These are phyloP conservation scores for Solanum tacnaense DNA, from an alignment of 257 asterid genomes.

Conservation along the genomic window DNA sequence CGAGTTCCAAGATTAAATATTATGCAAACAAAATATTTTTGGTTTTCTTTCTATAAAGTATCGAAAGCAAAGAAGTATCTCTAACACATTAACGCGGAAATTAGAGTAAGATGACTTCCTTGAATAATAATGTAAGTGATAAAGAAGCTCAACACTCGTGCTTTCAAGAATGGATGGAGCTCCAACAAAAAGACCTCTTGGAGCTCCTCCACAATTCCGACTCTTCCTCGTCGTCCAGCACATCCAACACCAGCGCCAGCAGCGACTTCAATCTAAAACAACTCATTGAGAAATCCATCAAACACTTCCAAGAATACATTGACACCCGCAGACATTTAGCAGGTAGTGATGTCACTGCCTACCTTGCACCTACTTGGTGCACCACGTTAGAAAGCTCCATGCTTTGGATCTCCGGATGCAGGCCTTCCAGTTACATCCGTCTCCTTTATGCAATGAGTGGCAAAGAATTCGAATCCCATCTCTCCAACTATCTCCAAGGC, in stretches of 20 bases:
- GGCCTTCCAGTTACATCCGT: slow-evolving; percentile 26
- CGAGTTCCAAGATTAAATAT: not conserved
- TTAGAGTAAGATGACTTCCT: not conserved
- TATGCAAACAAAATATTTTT: not conserved
- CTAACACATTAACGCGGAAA: not conserved
- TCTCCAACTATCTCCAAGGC: slow-evolving; percentile 4
- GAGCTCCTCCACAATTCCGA: not conserved
- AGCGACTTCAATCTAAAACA: not conserved
- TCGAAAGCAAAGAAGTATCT: not conserved
- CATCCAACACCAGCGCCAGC: not conserved
- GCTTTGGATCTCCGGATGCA: slow-evolving; percentile 29
- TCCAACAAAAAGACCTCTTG: not conserved
- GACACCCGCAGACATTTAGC: slow-evolving; percentile 9
- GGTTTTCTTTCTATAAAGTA: not conserved
- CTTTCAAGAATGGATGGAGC: not conserved
- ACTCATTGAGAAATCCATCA: slow-evolving; percentile 6
- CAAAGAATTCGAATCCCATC: not conserved
- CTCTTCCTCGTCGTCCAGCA: not conserved
- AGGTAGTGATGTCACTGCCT: slow-evolving; percentile 8
- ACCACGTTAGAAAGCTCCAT: slow-evolving; percentile 18
- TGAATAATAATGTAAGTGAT: not conserved
- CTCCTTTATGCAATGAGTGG: slow-evolving; percentile 29
- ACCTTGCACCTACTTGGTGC: slow-evolving; percentile 27
- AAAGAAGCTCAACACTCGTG: not conserved
- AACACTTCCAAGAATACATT: slow-evolving; percentile 25